A percentile compares a stretch with the other conserved stretches of the same genome.
phyloP scores from a whole-genome alignment of 768 basidiomycete species.

The Leccinum incarnatum region DNA sequence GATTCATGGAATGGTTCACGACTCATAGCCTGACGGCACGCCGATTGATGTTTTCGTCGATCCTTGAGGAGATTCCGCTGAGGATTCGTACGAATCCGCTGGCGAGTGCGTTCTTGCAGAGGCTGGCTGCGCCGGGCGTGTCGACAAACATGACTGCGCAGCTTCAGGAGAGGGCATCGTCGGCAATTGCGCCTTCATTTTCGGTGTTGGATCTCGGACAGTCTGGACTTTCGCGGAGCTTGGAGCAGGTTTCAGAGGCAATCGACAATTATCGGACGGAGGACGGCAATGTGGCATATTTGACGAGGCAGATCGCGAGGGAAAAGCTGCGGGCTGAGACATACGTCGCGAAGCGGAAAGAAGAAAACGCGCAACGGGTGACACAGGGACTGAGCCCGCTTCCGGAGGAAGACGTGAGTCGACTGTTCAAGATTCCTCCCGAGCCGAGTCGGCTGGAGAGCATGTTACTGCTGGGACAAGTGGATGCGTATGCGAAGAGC shows the following conservation, averaged over 20 bases:
- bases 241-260: slow-evolving; percentile 83
- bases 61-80: slow-evolving; percentile 83
- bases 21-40: slow-evolving; percentile 67
- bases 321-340: slow-evolving; percentile 79
- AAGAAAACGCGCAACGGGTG: slow-evolving; percentile 78
- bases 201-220: slow-evolving; percentile 69
- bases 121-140: slow-evolving; percentile 48
- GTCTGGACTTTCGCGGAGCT: slow-evolving; percentile 64
- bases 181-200: slow-evolving; percentile 59
- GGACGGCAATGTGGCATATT: slow-evolving; percentile 88
- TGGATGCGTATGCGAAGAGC: slow-evolving; percentile 81
- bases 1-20: slow-evolving; percentile 9
- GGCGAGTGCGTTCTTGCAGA: slow-evolving; percentile 73
- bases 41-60: slow-evolving; percentile 79
- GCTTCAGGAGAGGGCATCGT: slow-evolving; percentile 37
- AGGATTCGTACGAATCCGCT: slow-evolving; percentile 81
- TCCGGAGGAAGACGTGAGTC: slow-evolving; percentile 81
- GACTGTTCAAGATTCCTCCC: slow-evolving; percentile 83
- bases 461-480: slow-evolving; percentile 80
- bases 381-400: slow-evolving; percentile 83
- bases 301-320: slow-evolving; percentile 82
- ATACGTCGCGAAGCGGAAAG: slow-evolving; percentile 80
- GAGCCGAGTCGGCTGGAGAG: slow-evolving; percentile 90
- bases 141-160: slow-evolving; percentile 36
- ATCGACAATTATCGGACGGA: slow-evolving; percentile 86